Evolutionary conservation across 1,139 yeast species (phyloP), one percentile per base, ranked within the genome.

Genomic region (Diutina catenulata): DNA sequence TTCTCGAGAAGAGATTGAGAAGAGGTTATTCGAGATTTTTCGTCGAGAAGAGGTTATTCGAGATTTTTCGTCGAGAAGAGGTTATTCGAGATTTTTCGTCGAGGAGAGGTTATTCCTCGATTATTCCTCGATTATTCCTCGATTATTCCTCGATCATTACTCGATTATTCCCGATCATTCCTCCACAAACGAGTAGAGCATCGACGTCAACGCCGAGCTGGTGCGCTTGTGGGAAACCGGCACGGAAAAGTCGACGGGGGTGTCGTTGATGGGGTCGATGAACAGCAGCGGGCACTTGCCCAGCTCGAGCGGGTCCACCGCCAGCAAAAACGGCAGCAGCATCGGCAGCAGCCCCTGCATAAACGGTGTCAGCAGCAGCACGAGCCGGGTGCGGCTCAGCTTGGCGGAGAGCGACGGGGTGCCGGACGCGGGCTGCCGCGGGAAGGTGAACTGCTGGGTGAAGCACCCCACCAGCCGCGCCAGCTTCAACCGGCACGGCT

Each of bases 171-270:
- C n/a, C 6, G n/a, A 25, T 21, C 14, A 31, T 15, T 31, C 35
- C 18, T 31, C 35, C 19, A 31, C 35, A 21, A 31, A 31, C 15
- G 24, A 20, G 23, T 31, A 31, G 15, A 31, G 23, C 28, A 25
- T 25, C 24, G 23, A 16, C 24, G 35, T 31, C 35, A 31, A 31
- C 18, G 21, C 35, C 35, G 21, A 21, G 25, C 13, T 18, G 25
- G 23, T 31, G n/a, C 35, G 25, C 9, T n/a, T 31, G 25, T 31
- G 35, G 19, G 35, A 11, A 18, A 21, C 21, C 15, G 35, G 35
- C n/a, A 31, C 35, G 16, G 35, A 21, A 13, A 31, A 31, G 22
- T 31, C 35, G 11, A 31, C 35, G n/a, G 35, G 35, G 24, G 23
- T 21, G 21, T 31, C 35, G 14, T 31, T 31, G 21, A 31, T 31